These are phyloP conservation scores for Apiospora arundinis DNA, from an alignment of 2,329 filamentous ascomycete genomes.

Conservation along the genomic window DNA sequence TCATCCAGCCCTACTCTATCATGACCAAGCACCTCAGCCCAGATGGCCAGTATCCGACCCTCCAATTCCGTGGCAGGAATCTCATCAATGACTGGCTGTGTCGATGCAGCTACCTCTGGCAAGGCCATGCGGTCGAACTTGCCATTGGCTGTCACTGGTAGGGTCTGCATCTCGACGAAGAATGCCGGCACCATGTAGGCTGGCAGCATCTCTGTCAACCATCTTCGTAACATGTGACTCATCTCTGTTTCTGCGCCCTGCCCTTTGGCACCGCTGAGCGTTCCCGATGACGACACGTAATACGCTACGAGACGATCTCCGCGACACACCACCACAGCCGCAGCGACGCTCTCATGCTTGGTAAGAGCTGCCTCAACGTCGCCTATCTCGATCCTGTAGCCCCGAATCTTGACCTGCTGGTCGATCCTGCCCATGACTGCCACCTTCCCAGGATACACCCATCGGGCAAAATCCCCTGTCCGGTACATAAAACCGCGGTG, in stretches of 20 bases:
- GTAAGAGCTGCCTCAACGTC: slow-evolving; percentile 37
- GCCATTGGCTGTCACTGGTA: slow-evolving; percentile 35
- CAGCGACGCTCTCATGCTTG: slow-evolving; percentile 31
- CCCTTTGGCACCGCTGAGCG: not conserved
- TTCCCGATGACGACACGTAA: slow-evolving; percentile 28
- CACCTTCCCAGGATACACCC: slow-evolving; percentile 28
- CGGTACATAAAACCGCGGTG: slow-evolving; percentile 34
- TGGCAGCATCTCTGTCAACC: slow-evolving; percentile 35
- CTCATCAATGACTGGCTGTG: slow-evolving; percentile 8
- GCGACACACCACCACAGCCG: slow-evolving; percentile 35
- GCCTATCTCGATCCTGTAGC: slow-evolving; percentile 38
- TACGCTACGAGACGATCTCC: slow-evolving; percentile 41
- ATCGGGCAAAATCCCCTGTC: slow-evolving; percentile 35
- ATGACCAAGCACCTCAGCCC: slow-evolving; percentile 36
- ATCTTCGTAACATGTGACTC: slow-evolving; percentile 31
- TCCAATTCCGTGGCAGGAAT: slow-evolving; percentile 31
- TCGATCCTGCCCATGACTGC: slow-evolving; percentile 35
- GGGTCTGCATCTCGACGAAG: slow-evolving; percentile 35
- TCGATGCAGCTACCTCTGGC: slow-evolving; percentile 30
- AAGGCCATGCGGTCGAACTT: slow-evolving; percentile 39
- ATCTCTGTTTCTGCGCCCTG: slow-evolving; percentile 21
- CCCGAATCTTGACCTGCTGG: slow-evolving; percentile 39
- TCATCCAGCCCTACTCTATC: slow-evolving; percentile 33
- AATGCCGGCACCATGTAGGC: slow-evolving; percentile 39
- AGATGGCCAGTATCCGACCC: slow-evolving; percentile 32